phyloP scores from a whole-genome alignment of 441 rosid species.

The Croton laevigatus region DNA sequence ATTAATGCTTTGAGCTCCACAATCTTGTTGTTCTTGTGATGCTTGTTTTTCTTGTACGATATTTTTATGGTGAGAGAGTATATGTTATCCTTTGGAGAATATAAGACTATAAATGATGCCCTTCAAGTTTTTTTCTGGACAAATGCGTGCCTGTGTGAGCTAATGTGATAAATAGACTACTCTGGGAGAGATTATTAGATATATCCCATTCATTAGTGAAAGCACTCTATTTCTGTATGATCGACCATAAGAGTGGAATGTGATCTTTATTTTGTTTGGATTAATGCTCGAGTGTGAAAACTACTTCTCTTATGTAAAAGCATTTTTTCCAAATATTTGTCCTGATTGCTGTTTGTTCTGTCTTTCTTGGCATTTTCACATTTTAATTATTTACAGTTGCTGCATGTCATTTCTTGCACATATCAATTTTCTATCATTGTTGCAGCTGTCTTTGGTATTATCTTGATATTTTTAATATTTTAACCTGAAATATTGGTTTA shows the following conservation, averaged over 20 bases:
- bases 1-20: neutral
- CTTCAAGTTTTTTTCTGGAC: neutral
- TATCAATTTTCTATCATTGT: neutral
- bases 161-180: neutral
- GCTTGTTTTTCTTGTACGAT: neutral
- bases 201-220: neutral
- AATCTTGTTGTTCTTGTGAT: neutral
- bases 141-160: neutral
- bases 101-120: neutral
- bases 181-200: neutral
- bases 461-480: neutral
- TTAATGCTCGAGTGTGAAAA: neutral
- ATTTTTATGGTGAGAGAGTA: neutral
- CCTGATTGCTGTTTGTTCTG: neutral
- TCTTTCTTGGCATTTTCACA: constrained; percentile 4
- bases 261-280: neutral
- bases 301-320: neutral
- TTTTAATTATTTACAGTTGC: neutral
- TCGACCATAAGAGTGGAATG: neutral
- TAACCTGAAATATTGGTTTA: neutral
- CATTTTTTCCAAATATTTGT: neutral
- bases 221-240: neutral
- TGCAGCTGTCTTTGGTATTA: neutral
- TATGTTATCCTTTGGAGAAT: neutral
- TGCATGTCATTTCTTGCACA: neutral